Evolutionary conservation across 805 yeast species (phyloP), one percentile per base, ranked within the genome.

Genomic region (Lachancea quebecensis): DNA sequence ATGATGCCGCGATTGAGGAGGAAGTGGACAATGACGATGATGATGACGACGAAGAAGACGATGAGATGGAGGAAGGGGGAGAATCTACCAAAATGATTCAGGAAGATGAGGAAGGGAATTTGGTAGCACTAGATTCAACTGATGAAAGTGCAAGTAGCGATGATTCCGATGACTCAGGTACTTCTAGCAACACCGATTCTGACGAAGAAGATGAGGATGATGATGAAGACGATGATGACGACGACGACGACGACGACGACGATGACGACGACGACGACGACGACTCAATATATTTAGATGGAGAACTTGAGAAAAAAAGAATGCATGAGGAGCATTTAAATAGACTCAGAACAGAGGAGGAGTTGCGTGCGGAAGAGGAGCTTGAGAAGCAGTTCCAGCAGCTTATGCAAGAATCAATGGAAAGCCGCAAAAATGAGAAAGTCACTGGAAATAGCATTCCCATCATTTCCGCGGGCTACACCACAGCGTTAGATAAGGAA

Each of bases 331-430:
- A 69, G 25, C 70, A 64, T 48, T 71, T 67, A 39, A 55, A 55
- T 21, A 69, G 63, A 43, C 46, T 69, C 21, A 57, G 54, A 41
- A 65, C 60, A 28, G 70, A 67, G 34, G 76, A 72, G 42, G 77
- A 75, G 45, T 60, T 57, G 29, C 70, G 70, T 48, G 70, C 77
- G 25, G 74, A 70, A 29, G 75, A 71, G 3, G 77, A 73, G 31
- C 50, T 84, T 40, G 87, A 81, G 33, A 70, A 64, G 41, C 84
- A 82, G 53, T 76, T 78, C 48, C 74, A 74, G 46, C 66, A 62
- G 42, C 60, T 82, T 55, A 67, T 81, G 48, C 54, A 65, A n/a
- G 81, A 77, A 16, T 71, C 84, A 9, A 64, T 77, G 47, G 74
- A 69, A 21, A 59, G 67, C 4, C 59, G 68, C 12, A 65, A 62